Evolutionary conservation across 768 basidiomycete species (phyloP).

Genomic region (Collybiopsis confluens): DNA sequence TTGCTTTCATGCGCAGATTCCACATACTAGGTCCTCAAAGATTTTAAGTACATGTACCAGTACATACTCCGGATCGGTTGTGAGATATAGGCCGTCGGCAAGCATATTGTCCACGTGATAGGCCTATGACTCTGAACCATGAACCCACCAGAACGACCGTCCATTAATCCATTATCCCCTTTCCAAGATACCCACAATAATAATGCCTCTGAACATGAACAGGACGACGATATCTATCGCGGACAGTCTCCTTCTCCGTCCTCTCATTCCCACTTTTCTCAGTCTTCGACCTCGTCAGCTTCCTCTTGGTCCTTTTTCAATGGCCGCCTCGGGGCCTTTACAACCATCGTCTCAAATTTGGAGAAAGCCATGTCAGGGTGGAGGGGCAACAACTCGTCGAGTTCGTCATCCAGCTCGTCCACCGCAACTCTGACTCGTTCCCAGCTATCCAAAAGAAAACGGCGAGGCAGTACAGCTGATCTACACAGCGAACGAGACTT

Average conservation of each 20-base stretch:
- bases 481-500: conserved; percentile 57
- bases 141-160: neutral
- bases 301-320: conserved; percentile 31
- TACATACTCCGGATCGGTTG: no score
- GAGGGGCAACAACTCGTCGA: conserved; percentile 38
- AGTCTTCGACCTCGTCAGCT: conserved; percentile 24
- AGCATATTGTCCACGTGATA: no score
- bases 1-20: no score
- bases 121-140: neutral
- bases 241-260: conserved; percentile 1
- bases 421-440: conserved; percentile 36
- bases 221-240: conserved; percentile 5
- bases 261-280: conserved; percentile 15
- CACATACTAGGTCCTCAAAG: no score
- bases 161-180: neutral
- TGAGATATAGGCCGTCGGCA: no score
- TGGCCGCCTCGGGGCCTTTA: conserved; percentile 23
- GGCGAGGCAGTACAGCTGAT: conserved; percentile 46
- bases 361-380: conserved; percentile 46
- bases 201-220: conserved; percentile 1
- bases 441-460: conserved; percentile 36
- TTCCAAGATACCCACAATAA: neutral
- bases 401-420: conserved; percentile 41
- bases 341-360: conserved; percentile 28
- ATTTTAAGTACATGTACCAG: no score